phyloP scores from a whole-genome alignment of 257 asterid genomes.

The Eucommia ulmoides region DNA sequence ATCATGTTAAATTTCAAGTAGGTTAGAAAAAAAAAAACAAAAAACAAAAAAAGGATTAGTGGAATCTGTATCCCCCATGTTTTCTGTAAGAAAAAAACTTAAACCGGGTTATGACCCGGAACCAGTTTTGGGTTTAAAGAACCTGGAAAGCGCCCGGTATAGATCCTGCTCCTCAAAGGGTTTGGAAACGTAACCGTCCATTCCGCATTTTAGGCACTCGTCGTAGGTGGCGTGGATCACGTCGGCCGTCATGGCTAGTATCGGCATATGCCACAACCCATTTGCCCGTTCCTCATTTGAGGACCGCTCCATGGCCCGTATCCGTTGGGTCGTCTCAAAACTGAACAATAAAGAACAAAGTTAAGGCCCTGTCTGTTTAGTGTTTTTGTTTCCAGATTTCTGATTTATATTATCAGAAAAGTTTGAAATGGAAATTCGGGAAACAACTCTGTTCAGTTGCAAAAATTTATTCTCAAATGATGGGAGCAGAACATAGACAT shows the following conservation, averaged over 20 bases:
- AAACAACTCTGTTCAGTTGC: neutral
- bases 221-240: constrained; percentile 78
- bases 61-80: constrained; percentile 7
- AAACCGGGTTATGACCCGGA: constrained; percentile 10
- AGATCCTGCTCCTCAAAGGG: constrained; percentile 83
- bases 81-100: neutral
- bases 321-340: constrained; percentile 73
- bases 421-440: neutral
- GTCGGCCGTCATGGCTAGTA: constrained; percentile 93
- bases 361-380: too few species aligned
- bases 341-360: constrained; percentile 22
- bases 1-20: neutral
- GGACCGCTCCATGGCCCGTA: constrained; percentile 55
- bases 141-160: constrained; percentile 65
- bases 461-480: too few species aligned
- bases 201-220: constrained; percentile 57
- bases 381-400: too few species aligned
- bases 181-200: constrained; percentile 89
- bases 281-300: constrained; percentile 23
- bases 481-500: neutral
- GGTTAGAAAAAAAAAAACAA: constrained; percentile 18
- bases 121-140: constrained; percentile 38
- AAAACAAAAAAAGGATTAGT: constrained; percentile 27
- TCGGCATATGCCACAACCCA: constrained; percentile 55
- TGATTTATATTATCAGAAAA: neutral